phyloP scores from a whole-genome alignment of 805 yeast species.

The Spathaspora sp. region DNA sequence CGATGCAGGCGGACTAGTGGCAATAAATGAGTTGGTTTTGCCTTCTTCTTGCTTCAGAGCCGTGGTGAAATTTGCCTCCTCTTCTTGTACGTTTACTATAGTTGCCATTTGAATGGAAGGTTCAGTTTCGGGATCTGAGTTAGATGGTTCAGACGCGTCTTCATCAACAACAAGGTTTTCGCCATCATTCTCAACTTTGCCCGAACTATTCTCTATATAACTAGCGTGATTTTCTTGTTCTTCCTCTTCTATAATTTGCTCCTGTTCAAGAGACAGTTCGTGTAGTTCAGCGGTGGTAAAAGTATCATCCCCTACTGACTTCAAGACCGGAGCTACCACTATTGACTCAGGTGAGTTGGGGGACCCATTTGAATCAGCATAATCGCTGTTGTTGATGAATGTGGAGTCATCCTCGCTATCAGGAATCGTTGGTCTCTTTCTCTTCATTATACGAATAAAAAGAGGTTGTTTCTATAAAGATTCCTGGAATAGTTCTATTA shows the following conservation, averaged over 20 bases:
- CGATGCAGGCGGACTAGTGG: background rate
- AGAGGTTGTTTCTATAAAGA: background rate
- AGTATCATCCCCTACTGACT: background rate
- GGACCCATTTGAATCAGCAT: slow-evolving; percentile 7
- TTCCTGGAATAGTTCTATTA: background rate
- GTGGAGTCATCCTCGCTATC: slow-evolving; percentile 19
- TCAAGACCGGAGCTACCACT: background rate
- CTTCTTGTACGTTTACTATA: background rate
- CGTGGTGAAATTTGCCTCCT: background rate
- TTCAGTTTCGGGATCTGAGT: slow-evolving; percentile 7
- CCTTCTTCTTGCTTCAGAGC: background rate
- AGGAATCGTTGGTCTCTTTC: slow-evolving; percentile 5
- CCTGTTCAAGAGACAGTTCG: background rate
- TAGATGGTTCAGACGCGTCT: slow-evolving; percentile 12
- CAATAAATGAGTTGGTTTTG: background rate
- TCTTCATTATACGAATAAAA: slow-evolving; percentile 3
- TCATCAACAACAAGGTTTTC: slow-evolving; percentile 14
- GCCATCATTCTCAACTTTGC: background rate
- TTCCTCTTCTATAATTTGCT: background rate
- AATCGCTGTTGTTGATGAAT: slow-evolving; percentile 41
- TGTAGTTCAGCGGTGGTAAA: background rate
- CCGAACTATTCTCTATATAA: background rate
- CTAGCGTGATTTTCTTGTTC: background rate
- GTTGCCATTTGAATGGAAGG: background rate
- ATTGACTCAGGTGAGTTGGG: background rate